Conservation (phyloP, 1,139 yeast genomes). For the Diutina scorzettiae region DNA sequence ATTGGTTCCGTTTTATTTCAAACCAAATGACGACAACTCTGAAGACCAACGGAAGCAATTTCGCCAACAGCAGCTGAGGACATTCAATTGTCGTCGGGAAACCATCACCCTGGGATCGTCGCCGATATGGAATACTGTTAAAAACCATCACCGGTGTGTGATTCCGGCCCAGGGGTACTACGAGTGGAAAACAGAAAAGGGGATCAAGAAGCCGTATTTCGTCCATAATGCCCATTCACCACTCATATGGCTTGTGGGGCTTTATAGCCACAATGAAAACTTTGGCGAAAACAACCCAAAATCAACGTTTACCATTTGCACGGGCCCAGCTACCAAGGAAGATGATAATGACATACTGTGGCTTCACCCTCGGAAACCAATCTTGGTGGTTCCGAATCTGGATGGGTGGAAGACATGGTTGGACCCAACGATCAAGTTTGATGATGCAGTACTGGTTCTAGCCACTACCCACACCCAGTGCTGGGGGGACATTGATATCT, state of each 20-base stretch:
- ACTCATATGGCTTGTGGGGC: constrained; percentile 60
- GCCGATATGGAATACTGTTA: constrained; percentile 36
- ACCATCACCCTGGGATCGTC: constrained; percentile 29
- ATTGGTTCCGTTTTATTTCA: background rate
- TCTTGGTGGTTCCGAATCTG: constrained; percentile 48
- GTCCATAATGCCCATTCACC: constrained; percentile 40
- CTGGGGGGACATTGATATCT: background rate
- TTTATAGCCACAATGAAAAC: constrained; percentile 37
- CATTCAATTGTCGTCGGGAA: constrained; percentile 57
- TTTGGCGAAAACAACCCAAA: constrained; percentile 12
- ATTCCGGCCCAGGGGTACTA: constrained; percentile 77
- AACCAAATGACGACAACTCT: background rate
- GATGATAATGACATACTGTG: constrained; percentile 40
- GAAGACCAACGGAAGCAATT: background rate
- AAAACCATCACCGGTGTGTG: constrained; percentile 41
- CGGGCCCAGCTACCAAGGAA: constrained; percentile 48
- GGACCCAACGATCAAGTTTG: constrained; percentile 19
- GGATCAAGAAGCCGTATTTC: constrained; percentile 49
- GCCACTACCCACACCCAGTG: background rate
- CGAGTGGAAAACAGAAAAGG: constrained; percentile 49
- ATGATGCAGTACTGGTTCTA: background rate
- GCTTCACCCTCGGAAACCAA: constrained; percentile 74
- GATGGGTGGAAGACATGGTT: constrained; percentile 54
- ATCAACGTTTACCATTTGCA: constrained; percentile 58
- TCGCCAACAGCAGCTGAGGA: background rate